phyloP scores from a whole-genome alignment of 2,329 filamentous ascomycete species.

The Annulohypoxylon truncatum region DNA sequence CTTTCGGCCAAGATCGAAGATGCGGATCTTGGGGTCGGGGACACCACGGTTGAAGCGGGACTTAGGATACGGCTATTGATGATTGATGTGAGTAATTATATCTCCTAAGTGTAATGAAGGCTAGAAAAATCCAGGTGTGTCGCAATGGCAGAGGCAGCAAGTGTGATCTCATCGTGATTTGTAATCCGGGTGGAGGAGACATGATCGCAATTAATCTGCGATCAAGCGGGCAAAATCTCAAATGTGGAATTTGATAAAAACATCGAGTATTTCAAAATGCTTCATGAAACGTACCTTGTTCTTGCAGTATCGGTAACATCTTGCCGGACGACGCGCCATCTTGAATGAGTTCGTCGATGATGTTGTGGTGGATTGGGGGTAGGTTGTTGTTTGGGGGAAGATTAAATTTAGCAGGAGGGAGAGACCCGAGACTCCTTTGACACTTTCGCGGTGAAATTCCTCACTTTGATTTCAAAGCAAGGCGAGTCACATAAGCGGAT shows the following conservation, averaged over 20 bases:
- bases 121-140: background rate
- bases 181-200: background rate
- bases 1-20: slow-evolving; percentile 99
- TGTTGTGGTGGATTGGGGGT: slow-evolving; percentile 58
- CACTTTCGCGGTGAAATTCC: slow-evolving; percentile 47
- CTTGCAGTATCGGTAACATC: slow-evolving; percentile 99
- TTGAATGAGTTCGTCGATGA: slow-evolving; percentile 73
- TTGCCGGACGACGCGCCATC: slow-evolving; percentile 99
- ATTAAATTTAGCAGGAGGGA: slow-evolving; percentile 48
- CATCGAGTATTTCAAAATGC: slow-evolving; percentile 16
- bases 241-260: slow-evolving; percentile 16
- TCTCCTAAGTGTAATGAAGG: background rate
- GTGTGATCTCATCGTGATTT: slow-evolving; percentile 8
- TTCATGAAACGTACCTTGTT: slow-evolving; percentile 83
- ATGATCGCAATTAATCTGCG: slow-evolving; percentile 24
- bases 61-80: slow-evolving; percentile 91
- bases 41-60: slow-evolving; percentile 99
- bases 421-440: slow-evolving; percentile 50
- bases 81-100: slow-evolving; percentile 68
- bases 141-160: background rate
- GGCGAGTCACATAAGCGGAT: slow-evolving; percentile 46
- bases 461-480: slow-evolving; percentile 67
- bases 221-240: slow-evolving; percentile 19
- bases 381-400: slow-evolving; percentile 53
- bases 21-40: slow-evolving; percentile 84